These are phyloP conservation scores for Malus hybrid DNA, from an alignment of 331 rosid genomes.

Conservation along the genomic window DNA sequence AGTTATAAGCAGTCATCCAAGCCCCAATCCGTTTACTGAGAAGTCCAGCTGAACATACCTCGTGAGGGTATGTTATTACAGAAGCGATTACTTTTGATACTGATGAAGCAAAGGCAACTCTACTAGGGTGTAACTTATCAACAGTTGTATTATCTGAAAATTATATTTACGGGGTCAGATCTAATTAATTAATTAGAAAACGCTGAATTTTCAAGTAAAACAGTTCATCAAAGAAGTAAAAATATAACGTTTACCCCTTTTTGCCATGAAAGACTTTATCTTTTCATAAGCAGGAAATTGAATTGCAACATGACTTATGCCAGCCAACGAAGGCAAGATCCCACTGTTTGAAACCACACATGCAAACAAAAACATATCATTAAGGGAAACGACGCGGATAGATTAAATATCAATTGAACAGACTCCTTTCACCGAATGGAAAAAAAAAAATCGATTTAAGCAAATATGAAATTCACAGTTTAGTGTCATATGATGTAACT, in stretches of 20 bases:
- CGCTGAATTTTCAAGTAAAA: neutral
- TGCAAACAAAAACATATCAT: slow-evolving; percentile 9
- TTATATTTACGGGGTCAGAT: slow-evolving; percentile 17
- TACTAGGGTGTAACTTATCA: slow-evolving; percentile 59
- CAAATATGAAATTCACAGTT: neutral
- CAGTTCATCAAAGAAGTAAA: slow-evolving; percentile 4
- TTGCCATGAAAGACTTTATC: slow-evolving; percentile 65
- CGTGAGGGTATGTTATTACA: slow-evolving; percentile 79
- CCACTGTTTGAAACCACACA: slow-evolving; percentile 53
- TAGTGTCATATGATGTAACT: neutral
- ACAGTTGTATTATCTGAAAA: slow-evolving; percentile 64
- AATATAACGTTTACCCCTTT: slow-evolving; percentile 43
- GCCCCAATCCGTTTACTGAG: neutral
- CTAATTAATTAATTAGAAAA: neutral
- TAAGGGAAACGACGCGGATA: neutral
- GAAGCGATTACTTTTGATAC: slow-evolving; percentile 82
- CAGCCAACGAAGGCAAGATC: slow-evolving; percentile 82
- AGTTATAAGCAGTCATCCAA: neutral
- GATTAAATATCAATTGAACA: neutral
- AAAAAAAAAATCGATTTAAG: neutral
- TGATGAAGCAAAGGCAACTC: slow-evolving; percentile 68
- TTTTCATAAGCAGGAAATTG: slow-evolving; percentile 88
- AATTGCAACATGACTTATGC: slow-evolving; percentile 95
- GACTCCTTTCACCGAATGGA: neutral
- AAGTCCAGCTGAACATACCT: slow-evolving; percentile 36